phyloP scores from a whole-genome alignment of 2,329 filamentous ascomycete species.

The Diaporthe citriasiana region DNA sequence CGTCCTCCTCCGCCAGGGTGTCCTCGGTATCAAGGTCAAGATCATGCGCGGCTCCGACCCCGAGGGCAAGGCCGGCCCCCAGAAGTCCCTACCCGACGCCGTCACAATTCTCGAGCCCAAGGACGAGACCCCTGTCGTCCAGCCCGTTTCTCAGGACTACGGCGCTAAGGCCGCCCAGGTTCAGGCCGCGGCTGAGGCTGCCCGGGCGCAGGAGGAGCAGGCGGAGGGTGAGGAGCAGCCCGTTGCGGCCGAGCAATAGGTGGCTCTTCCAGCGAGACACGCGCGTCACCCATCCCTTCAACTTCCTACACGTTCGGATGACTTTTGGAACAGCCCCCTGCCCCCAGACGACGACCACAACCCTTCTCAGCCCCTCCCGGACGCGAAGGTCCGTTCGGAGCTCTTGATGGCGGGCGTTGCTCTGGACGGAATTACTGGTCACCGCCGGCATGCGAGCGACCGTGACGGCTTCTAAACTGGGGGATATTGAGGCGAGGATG shows the following conservation, averaged over 20 bases:
- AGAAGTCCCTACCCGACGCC: slow-evolving; percentile 97
- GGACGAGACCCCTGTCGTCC: slow-evolving; percentile 96
- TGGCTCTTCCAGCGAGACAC: slow-evolving; percentile 43
- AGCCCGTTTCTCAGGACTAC: slow-evolving; percentile 98
- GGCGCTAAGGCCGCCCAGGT: slow-evolving; percentile 85
- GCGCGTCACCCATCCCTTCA: slow-evolving; percentile 37
- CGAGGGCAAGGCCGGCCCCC: slow-evolving; percentile 97
- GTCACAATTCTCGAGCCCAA: slow-evolving; percentile 99
- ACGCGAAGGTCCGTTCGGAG: slow-evolving; percentile 17
- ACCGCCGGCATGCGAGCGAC: slow-evolving; percentile 33
- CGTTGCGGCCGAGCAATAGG: slow-evolving; percentile 62
- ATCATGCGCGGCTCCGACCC: slow-evolving; percentile 99
- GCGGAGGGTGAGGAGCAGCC: slow-evolving; percentile 69
- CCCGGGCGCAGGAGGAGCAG: slow-evolving; percentile 63
- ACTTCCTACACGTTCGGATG: slow-evolving; percentile 25
- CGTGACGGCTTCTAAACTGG: slow-evolving; percentile 27
- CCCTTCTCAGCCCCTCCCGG: slow-evolving; percentile 22
- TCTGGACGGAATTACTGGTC: slow-evolving; percentile 18
- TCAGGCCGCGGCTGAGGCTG: slow-evolving; percentile 76
- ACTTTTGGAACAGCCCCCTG: slow-evolving; percentile 18
- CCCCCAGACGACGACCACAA: slow-evolving; percentile 21
- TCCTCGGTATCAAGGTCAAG: slow-evolving; percentile 99
- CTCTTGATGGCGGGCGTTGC: slow-evolving; percentile 25
- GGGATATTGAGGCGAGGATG: slow-evolving; percentile 34
- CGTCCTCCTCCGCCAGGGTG: slow-evolving; percentile 99